phyloP scores from a whole-genome alignment of 208 protist species.

The Trypanosoma vivax region DNA sequence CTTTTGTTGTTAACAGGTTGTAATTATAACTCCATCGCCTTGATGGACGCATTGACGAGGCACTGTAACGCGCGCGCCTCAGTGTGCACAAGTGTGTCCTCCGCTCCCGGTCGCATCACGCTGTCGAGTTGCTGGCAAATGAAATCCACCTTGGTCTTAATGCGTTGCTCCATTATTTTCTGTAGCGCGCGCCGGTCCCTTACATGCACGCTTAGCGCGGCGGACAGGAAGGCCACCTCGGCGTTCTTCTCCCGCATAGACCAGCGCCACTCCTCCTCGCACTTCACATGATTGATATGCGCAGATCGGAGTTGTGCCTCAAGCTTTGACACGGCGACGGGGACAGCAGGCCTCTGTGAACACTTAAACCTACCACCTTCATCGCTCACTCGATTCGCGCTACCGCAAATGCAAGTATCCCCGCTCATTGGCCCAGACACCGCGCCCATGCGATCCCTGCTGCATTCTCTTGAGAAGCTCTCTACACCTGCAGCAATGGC shows the following conservation, averaged over 20 bases:
- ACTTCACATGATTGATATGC: not conserved
- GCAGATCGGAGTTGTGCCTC: not conserved
- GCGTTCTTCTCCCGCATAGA: constrained; percentile 16
- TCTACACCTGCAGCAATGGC: not conserved
- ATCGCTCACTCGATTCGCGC: not conserved
- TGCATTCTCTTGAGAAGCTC: no score
- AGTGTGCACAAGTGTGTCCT: constrained; percentile 10
- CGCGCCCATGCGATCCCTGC: no score
- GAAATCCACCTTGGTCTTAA: constrained; percentile 67
- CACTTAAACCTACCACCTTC: not conserved
- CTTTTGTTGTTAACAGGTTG: no score
- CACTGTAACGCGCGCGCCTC: constrained; percentile 51
- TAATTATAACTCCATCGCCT: constrained; percentile 58
- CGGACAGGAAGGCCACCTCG: constrained; percentile 11
- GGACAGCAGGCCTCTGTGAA: not conserved
- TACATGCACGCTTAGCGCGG: constrained; percentile 32
- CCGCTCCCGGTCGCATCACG: constrained; percentile 4
- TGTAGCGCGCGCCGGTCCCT: constrained; percentile 76
- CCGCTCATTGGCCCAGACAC: not conserved
- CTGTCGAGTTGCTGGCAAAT: constrained; percentile 40
- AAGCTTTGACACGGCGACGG: not conserved
- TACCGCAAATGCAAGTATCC: not conserved
- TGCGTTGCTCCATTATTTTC: constrained; percentile 85
- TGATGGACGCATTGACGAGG: constrained; percentile 64
- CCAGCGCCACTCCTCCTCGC: constrained; percentile 11